Conservation (phyloP, 129 eudicot species). For the Flaveria robusta region DNA sequence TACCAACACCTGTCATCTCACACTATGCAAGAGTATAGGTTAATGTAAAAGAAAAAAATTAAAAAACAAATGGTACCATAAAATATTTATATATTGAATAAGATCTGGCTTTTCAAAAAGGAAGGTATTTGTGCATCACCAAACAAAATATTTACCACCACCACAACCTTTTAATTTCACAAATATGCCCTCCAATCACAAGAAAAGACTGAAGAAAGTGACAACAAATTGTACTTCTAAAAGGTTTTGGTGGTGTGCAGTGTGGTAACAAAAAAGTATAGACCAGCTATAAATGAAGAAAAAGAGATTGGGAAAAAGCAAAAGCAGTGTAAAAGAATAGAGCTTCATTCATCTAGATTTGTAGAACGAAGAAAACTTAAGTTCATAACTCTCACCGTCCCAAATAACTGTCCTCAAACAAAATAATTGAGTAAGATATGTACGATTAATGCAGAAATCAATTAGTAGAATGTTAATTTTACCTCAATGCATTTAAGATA, state of each 20-base stretch:
- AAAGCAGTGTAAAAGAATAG: not conserved
- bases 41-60: constrained; percentile 16
- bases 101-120: not conserved
- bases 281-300: not conserved
- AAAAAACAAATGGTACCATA: not conserved
- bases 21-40: constrained; percentile 56
- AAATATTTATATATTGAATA: not conserved
- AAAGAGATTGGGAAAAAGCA: not conserved
- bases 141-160: not conserved
- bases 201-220: constrained; percentile 8
- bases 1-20: constrained; percentile 99
- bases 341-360: not conserved
- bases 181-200: not conserved
- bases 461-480: not conserved
- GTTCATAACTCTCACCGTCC: not conserved
- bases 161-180: not conserved
- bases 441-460: not conserved
- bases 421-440: not conserved
- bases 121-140: not conserved
- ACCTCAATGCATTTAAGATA: not conserved
- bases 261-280: not conserved
- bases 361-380: not conserved
- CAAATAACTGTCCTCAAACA: not conserved
- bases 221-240: not conserved
- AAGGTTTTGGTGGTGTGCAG: not conserved